Evolutionary conservation across 1,284 basidiomycete species (phyloP).

Genomic region (Crucibulum parvulum): DNA sequence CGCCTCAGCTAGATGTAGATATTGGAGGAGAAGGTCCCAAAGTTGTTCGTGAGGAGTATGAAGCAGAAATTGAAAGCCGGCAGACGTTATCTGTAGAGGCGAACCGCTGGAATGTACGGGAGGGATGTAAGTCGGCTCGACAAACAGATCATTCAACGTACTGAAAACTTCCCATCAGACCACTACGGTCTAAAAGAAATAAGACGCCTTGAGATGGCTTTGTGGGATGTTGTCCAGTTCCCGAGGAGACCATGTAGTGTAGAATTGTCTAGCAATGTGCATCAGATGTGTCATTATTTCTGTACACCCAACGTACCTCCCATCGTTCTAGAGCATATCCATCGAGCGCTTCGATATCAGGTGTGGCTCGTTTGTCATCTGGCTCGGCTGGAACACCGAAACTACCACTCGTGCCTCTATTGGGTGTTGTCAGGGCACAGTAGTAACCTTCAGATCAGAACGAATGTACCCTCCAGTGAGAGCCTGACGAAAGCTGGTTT

Average conservation of each 20-base stretch:
- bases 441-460: not conserved
- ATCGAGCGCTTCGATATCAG: slow-evolving; percentile 75
- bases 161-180: slow-evolving; percentile 82
- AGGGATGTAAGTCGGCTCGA: not conserved
- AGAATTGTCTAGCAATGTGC: slow-evolving; percentile 77
- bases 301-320: slow-evolving; percentile 70
- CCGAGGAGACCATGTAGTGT: slow-evolving; percentile 98
- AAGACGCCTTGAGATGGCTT: slow-evolving; percentile 85
- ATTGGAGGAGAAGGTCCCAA: slow-evolving; percentile 96
- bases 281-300: not conserved
- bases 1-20: slow-evolving; percentile 84
- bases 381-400: slow-evolving; percentile 87
- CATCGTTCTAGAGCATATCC: slow-evolving; percentile 90
- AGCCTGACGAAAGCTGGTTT: slow-evolving; percentile 84
- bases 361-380: slow-evolving; percentile 61
- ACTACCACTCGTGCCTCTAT: slow-evolving; percentile 86
- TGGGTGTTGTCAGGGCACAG: too few relatives aligned
- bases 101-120: slow-evolving; percentile 46
- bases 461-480: slow-evolving; percentile 83
- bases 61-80: slow-evolving; percentile 96
- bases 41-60: slow-evolving; percentile 97
- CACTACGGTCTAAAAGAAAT: slow-evolving; percentile 83
- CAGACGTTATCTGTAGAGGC: slow-evolving; percentile 87
- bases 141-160: slow-evolving; percentile 35
- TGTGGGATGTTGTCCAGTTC: slow-evolving; percentile 70